Conservation (phyloP, 2,329 filamentous ascomycete genomes). For the Helminthosporium solani region DNA sequence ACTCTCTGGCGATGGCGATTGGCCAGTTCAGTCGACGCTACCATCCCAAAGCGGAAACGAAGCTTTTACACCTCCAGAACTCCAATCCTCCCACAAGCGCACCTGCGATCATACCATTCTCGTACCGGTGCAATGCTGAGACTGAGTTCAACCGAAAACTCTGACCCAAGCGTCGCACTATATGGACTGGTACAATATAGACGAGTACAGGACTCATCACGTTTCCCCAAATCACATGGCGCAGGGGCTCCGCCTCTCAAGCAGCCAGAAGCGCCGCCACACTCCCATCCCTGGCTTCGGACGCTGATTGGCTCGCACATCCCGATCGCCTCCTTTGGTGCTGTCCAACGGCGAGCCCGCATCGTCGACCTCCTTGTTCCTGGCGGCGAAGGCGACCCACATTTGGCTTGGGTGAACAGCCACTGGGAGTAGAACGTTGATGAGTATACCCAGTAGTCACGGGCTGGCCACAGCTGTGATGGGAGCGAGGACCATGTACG, state of each 20-base stretch:
- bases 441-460: conserved; percentile 29
- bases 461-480: no score
- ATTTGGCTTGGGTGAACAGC: conserved; percentile 4
- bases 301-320: conserved; percentile 24
- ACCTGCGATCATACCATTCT: conserved; percentile 3
- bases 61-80: background rate
- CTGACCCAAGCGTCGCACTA: conserved; percentile 4
- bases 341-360: conserved; percentile 29
- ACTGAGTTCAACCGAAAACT: background rate
- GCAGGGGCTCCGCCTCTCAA: conserved; percentile 6
- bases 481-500: conserved; percentile 18
- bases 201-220: conserved; percentile 21
- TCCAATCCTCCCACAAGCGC: background rate
- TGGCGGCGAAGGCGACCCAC: conserved; percentile 23
- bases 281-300: conserved; percentile 22
- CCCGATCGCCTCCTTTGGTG: conserved; percentile 13
- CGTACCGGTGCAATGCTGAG: background rate
- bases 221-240: conserved; percentile 29
- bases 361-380: conserved; percentile 26
- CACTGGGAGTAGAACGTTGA: conserved; percentile 19
- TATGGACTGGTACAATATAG: background rate
- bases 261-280: conserved; percentile 22
- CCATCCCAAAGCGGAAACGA: background rate
- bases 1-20: background rate
- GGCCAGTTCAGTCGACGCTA: background rate